Evolutionary conservation across 768 basidiomycete genomes (phyloP), one percentile per base, ranked within the genome.

Genomic region (Lactifluus subvellereus): DNA sequence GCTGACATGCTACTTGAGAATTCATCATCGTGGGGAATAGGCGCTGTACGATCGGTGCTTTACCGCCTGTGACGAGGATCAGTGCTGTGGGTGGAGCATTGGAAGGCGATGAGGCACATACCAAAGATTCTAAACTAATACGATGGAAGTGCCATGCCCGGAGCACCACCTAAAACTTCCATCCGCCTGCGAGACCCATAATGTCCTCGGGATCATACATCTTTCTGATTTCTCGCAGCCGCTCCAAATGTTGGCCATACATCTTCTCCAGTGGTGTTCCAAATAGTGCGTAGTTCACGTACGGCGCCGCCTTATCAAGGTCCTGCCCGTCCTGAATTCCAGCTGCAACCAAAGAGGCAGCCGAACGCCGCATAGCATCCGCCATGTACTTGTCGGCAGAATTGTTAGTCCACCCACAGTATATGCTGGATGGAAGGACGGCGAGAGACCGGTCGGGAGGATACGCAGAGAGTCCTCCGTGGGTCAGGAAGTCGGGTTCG

Each of bases 391-490:
- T 9, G 42, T 57, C 54, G 6, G 18, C 48, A 9, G 49, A 57
- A n/a, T 35, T 4, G 6, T 57, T n/a, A 11, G 49, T 45, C 55
- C 55, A 62, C 33, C 49, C 55, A 7, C 33, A 38, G 40, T 18
- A 27, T 20, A 57, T 35, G 42, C 33, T 30, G 16, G 54, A 57
- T 20, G 54, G 55, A 38, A 56, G 30, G 49, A 57, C 32, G 9
- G 49, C 18, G 13, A 8, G 55, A 27, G 49, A 51, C 16, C 55
- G 61, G 33, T 62, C 5, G 8, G 61, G 54, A 22, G 61, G 61
- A 20, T 56, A 61, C 5, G 60, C 54, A 1, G 60, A 61, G 13
- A 38, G 38, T 6, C 40, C 45, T 13, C 61, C 61, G 40, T 62
- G 61, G 14, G 45, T 51, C 40, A 62, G 54, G 4, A 51, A 51